These are phyloP conservation scores for Arxiozyma slooffiae DNA, from an alignment of 1,139 yeast genomes.

Conservation along the genomic window DNA sequence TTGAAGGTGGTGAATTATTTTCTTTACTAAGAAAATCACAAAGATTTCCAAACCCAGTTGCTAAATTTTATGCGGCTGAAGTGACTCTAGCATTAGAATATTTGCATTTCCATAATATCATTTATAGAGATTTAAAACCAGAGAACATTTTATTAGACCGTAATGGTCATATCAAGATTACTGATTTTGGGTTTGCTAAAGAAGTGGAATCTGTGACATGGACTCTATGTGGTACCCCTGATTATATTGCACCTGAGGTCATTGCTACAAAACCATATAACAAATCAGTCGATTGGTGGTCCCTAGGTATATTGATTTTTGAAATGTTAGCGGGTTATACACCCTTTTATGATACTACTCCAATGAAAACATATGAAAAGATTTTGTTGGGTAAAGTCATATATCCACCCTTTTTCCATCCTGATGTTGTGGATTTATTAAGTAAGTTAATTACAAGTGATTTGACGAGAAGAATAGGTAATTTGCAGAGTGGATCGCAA, in stretches of 20 bases:
- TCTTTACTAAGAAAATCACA: slow-evolving; percentile 82
- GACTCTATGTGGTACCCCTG: slow-evolving; percentile 97
- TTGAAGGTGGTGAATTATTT: slow-evolving; percentile 95
- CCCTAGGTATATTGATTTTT: slow-evolving; percentile 82
- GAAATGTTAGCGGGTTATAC: slow-evolving; percentile 98
- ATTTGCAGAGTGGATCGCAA: slow-evolving; percentile 78
- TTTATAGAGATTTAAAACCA: slow-evolving; percentile 92
- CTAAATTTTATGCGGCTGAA: slow-evolving; percentile 95
- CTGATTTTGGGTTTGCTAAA: slow-evolving; percentile 96
- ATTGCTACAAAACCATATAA: slow-evolving; percentile 94
- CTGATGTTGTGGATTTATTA: slow-evolving; percentile 77
- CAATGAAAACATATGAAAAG: slow-evolving; percentile 95
- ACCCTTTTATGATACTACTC: slow-evolving; percentile 93
- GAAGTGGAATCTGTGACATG: slow-evolving; percentile 91
- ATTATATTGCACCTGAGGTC: slow-evolving; percentile 96
- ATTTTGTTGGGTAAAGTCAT: slow-evolving; percentile 79
- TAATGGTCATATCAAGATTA: slow-evolving; percentile 88
- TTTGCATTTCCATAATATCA: slow-evolving; percentile 81
- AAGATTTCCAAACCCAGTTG: slow-evolving; percentile 93
- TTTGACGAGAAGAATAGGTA: slow-evolving; percentile 82
- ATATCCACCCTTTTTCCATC: slow-evolving; percentile 81
- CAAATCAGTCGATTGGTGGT: slow-evolving; percentile 99
- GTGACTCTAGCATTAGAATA: slow-evolving; percentile 88
- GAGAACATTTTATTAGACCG: slow-evolving; percentile 87
- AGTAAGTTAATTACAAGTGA: slow-evolving; percentile 80